A percentile compares a stretch with the other conserved stretches of the same genome.
Conservation (phyloP, 306 rosid genomes). For the Lotus japonicus region DNA sequence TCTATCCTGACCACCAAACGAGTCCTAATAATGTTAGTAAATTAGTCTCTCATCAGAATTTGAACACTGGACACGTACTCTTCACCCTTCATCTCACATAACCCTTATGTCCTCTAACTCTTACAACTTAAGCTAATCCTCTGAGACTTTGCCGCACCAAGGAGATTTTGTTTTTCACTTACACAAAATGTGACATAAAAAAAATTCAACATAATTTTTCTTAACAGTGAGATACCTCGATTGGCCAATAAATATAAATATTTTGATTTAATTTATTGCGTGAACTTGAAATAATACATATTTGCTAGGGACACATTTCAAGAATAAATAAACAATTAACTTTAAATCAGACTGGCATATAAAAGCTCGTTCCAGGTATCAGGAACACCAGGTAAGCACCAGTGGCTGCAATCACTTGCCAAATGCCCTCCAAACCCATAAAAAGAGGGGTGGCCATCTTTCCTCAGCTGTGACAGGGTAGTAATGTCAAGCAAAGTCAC, state of each 20-base stretch:
- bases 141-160: too few relatives aligned
- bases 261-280: background rate
- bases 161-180: too few relatives aligned
- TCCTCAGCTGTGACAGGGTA: slow-evolving; percentile 51
- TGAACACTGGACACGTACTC: too few relatives aligned
- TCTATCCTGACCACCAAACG: too few relatives aligned
- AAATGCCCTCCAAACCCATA: slow-evolving; percentile 52
- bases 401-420: slow-evolving; percentile 69
- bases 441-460: slow-evolving; percentile 77
- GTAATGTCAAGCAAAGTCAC: slow-evolving; percentile 50
- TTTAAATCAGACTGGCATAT: slow-evolving; percentile 28
- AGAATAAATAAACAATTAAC: background rate
- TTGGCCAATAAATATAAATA: background rate
- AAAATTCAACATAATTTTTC: too few relatives aligned
- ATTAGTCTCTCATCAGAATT: too few relatives aligned
- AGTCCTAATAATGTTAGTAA: too few relatives aligned
- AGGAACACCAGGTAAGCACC: slow-evolving; percentile 83
- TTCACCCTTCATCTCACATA: too few relatives aligned
- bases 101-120: too few relatives aligned
- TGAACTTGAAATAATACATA: background rate
- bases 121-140: too few relatives aligned
- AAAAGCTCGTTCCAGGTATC: slow-evolving; percentile 71
- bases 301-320: background rate
- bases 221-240: too few relatives aligned
- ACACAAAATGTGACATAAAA: too few relatives aligned